These are phyloP conservation scores for Carex littledalei DNA, from an alignment of 176 grass and related monocot species.

Conservation along the genomic window DNA sequence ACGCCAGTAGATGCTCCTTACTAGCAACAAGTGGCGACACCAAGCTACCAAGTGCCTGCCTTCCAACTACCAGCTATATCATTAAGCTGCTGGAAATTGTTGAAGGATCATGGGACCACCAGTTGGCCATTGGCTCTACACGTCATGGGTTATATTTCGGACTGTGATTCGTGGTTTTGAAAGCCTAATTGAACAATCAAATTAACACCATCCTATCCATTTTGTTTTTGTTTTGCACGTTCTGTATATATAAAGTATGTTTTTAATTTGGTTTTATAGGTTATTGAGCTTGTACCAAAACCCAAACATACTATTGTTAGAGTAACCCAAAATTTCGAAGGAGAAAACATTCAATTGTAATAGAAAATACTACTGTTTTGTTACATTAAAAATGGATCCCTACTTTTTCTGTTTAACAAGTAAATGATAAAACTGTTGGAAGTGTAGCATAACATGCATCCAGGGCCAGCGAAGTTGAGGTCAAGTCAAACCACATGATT, in stretches of 20 bases:
- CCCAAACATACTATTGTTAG: background rate
- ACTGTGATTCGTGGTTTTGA: background rate
- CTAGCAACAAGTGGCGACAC: background rate
- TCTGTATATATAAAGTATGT: background rate
- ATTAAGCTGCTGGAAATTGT: conserved; percentile 2
- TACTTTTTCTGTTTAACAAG: background rate
- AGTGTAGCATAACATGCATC: background rate
- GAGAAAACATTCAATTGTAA: background rate
- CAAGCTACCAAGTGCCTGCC: background rate
- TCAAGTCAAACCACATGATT: background rate
- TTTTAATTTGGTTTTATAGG: background rate
- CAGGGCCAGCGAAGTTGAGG: background rate
- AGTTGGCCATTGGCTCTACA: background rate
- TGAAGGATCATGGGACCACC: background rate
- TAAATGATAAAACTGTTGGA: background rate
- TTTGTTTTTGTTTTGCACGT: no score
- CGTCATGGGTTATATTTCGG: background rate
- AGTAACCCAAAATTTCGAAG: background rate
- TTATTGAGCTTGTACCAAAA: background rate
- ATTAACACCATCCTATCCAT: background rate
- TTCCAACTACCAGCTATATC: conserved; percentile 15
- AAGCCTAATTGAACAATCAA: background rate
- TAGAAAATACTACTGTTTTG: background rate
- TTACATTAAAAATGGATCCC: background rate
- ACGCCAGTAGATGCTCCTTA: background rate